Evolutionary conservation across 495 filamentous ascomycete genomes (phyloP).

Genomic region (Penicillium malachiteum): DNA sequence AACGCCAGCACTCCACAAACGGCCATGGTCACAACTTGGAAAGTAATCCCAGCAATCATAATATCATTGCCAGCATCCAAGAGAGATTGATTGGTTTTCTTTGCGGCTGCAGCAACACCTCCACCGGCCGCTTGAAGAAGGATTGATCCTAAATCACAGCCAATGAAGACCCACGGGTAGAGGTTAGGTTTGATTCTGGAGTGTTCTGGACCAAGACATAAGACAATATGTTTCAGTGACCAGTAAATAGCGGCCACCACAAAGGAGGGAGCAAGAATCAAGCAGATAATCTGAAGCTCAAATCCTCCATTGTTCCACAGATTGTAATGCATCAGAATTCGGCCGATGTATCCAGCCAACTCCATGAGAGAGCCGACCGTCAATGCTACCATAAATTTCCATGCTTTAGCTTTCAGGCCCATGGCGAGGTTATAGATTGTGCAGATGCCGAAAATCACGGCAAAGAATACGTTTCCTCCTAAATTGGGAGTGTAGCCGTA

Average conservation of each 20-base stretch:
- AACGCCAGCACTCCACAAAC: constrained; percentile 50
- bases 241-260: constrained; percentile 65
- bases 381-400: constrained; percentile 58
- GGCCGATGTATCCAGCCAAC: constrained; percentile 57
- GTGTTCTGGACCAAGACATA: constrained; percentile 50
- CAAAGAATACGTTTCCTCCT: constrained; percentile 61
- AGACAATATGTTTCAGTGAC: constrained; percentile 62
- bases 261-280: constrained; percentile 64
- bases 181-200: constrained; percentile 55
- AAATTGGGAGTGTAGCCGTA: constrained; percentile 67
- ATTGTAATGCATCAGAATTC: constrained; percentile 58
- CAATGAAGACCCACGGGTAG: constrained; percentile 68
- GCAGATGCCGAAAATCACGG: constrained; percentile 52
- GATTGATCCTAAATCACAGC: constrained; percentile 62
- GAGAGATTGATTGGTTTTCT: constrained; percentile 12
- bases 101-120: constrained; percentile 49
- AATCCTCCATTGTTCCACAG: constrained; percentile 59
- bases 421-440: constrained; percentile 43
- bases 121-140: constrained; percentile 64
- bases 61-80: constrained; percentile 52
- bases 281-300: constrained; percentile 64
- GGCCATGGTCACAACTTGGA: constrained; percentile 64
- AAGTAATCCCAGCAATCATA: constrained; percentile 68
- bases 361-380: constrained; percentile 46
- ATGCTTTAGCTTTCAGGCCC: constrained; percentile 57